These are phyloP conservation scores for Mycena citricolor DNA, from an alignment of 1,284 basidiomycete genomes.

Conservation along the genomic window DNA sequence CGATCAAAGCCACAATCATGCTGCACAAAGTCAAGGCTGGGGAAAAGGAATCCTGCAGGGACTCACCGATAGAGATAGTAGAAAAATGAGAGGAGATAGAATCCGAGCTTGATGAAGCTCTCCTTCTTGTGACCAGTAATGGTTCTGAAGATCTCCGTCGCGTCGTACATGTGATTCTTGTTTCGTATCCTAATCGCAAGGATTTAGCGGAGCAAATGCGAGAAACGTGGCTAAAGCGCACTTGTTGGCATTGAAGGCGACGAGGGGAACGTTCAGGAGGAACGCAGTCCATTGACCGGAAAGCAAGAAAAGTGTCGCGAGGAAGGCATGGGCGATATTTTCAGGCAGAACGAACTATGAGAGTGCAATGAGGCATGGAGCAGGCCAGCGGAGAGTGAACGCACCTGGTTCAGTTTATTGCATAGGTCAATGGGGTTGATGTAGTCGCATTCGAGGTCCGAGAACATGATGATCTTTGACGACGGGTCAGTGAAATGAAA, in stretches of 20 bases:
- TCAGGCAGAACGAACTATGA: constrained; percentile 94
- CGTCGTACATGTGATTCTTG: constrained; percentile 98
- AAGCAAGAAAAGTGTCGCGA: constrained; percentile 86
- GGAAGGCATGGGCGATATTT: constrained; percentile 92
- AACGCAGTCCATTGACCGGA: constrained; percentile 96
- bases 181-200: constrained; percentile 72
- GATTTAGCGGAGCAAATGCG: neutral
- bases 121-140: constrained; percentile 95
- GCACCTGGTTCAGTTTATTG: constrained; percentile 98
- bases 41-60: constrained; percentile 3
- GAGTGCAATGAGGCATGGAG: constrained; percentile 1
- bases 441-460: constrained; percentile 97
- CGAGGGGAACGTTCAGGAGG: constrained; percentile 86
- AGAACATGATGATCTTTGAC: constrained; percentile 98
- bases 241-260: constrained; percentile 96
- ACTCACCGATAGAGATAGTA: constrained; percentile 94
- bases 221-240: too few species aligned
- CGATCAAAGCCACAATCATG: constrained; percentile 87
- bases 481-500: constrained; percentile 12
- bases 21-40: constrained; percentile 36
- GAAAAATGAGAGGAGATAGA: constrained; percentile 94
- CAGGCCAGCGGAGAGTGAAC: constrained; percentile 6
- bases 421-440: constrained; percentile 99
- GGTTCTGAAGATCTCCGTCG: constrained; percentile 98
- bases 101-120: constrained; percentile 94